Percentiles rank a stretch among this genome's conserved stretches.
These are phyloP conservation scores for Nitzschia sp. DNA, from an alignment of 108 stramenopile genomes.

Conservation along the genomic window DNA sequence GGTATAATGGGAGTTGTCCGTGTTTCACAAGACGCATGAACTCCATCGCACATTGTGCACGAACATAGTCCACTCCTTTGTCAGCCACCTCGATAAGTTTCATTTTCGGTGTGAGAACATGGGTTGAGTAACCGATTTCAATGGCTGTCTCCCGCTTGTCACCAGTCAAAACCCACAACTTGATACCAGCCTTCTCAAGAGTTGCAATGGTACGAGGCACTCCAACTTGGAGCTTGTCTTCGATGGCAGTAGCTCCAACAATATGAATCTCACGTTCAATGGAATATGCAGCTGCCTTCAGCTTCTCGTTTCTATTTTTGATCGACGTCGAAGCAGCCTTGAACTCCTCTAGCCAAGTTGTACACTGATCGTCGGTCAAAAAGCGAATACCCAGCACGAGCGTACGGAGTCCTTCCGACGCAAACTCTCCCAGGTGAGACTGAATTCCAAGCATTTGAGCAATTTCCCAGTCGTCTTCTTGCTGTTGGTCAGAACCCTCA, in stretches of 20 bases:
- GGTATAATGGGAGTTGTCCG: constrained; percentile 75
- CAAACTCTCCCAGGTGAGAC: constrained; percentile 88
- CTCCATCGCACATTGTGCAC: constrained; percentile 78
- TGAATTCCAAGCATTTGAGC: constrained; percentile 65
- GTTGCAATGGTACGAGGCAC: constrained; percentile 93
- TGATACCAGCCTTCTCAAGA: constrained; percentile 90
- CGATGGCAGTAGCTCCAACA: constrained; percentile 95
- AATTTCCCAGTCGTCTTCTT: constrained; percentile 51
- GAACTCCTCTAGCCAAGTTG: constrained; percentile 70
- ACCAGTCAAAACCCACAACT: constrained; percentile 97
- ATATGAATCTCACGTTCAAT: constrained; percentile 87
- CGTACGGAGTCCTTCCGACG: constrained; percentile 91
- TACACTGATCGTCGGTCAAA: constrained; percentile 75
- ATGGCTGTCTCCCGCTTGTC: constrained; percentile 98
- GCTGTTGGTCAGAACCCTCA: constrained; percentile 19
- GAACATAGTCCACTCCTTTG: constrained; percentile 53
- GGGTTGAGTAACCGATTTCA: constrained; percentile 94
- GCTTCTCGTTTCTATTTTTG: constrained; percentile 65
- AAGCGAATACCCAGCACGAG: constrained; percentile 87
- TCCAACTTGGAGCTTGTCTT: constrained; percentile 95
- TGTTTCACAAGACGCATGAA: constrained; percentile 80
- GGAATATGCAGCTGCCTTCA: constrained; percentile 68
- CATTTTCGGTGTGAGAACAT: constrained; percentile 91
- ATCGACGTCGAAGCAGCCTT: constrained; percentile 80
- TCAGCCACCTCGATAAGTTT: constrained; percentile 85